These are phyloP conservation scores for Quercus tomentella DNA, from an alignment of 331 rosid species.

Conservation along the genomic window DNA sequence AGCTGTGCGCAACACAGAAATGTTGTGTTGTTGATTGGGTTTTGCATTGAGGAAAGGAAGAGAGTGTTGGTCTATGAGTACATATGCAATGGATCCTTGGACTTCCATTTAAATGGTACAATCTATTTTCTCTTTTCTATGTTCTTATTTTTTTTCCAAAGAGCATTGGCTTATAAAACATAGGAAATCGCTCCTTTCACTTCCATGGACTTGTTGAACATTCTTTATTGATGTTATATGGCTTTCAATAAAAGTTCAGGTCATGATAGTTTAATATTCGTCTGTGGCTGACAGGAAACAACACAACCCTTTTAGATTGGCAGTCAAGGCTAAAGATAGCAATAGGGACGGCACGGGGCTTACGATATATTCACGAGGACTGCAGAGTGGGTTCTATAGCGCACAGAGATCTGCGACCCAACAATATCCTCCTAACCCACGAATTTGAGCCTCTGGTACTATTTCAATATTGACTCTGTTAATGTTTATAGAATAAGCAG, in stretches of 20 bases:
- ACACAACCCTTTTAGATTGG: constrained; percentile 51
- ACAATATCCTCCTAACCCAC: constrained; percentile 87
- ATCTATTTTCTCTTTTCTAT: not conserved
- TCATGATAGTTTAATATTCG: not conserved
- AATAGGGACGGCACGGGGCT: constrained; percentile 75
- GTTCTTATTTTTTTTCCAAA: not conserved
- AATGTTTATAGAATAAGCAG: not conserved
- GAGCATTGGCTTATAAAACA: constrained; percentile 31
- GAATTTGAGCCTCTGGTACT: constrained; percentile 87
- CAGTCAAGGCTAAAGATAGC: constrained; percentile 78
- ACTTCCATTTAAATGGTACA: constrained; percentile 45
- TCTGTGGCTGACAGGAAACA: constrained; percentile 45
- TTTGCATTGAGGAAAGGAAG: constrained; percentile 59
- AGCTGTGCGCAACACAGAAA: constrained; percentile 98
- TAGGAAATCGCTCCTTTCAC: constrained; percentile 44
- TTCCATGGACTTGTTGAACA: constrained; percentile 38
- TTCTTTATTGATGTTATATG: not conserved
- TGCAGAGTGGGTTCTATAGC: constrained; percentile 92
- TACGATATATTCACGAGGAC: constrained; percentile 95
- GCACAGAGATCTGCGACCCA: constrained; percentile 86
- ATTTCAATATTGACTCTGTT: not conserved
- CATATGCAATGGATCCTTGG: constrained; percentile 55
- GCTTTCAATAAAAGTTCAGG: not conserved
- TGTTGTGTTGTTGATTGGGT: constrained; percentile 83
- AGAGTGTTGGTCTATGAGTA: constrained; percentile 61